Evolutionary conservation across 495 filamentous ascomycete species (phyloP), one percentile per base, ranked within the genome.

Genomic region (Podospora fimiseda): DNA sequence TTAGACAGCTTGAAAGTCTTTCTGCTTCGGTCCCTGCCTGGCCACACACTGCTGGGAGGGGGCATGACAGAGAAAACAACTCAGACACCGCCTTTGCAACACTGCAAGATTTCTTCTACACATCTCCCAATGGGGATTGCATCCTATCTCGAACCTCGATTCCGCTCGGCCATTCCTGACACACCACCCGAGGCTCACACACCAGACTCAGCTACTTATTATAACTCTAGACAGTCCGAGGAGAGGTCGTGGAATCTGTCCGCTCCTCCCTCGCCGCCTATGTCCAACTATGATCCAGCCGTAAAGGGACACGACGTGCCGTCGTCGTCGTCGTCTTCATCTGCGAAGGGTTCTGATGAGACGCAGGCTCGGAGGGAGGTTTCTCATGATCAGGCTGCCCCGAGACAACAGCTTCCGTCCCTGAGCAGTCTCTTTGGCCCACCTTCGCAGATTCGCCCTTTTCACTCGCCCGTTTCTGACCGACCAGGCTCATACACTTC

Each of bases 351-450:
- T 22, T 44, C 56, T 27, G 67, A 68, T 53, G 67, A 68, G 43
- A 58, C 58, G 22, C 63, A 53, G 42, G 37, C 45, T 30, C 68
- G 63, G 45, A 70, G 65, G 48, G 70, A 72, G n/a, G 49, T 51
- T 42, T 43, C 37, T 19, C 52, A 53, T 19, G 53, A 62, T 43
- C 53, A 62, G 40, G 43, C 49, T 24, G 52, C 69, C 36, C 51
- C 69, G 33, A 63, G 74, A 46, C 72, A 77, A 50, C 71, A 77
- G 59, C 69, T 81, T 39, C 78, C 78, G 0, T 67, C 78, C 18
- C 49, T 81, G 50, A 81, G 75, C 54, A 80, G 77, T 52, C 61
- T 81, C 9, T 79, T 81, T 64, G 74, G 70, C 1, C 67, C 70
- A n/a, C 56, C 71, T 7, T 60, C 71, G 18, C 61, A 66, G 16